A percentile compares a stretch with the other conserved stretches of the same genome.
Conservation (phyloP, 768 basidiomycete genomes). For the Coprinopsis cinerea region DNA sequence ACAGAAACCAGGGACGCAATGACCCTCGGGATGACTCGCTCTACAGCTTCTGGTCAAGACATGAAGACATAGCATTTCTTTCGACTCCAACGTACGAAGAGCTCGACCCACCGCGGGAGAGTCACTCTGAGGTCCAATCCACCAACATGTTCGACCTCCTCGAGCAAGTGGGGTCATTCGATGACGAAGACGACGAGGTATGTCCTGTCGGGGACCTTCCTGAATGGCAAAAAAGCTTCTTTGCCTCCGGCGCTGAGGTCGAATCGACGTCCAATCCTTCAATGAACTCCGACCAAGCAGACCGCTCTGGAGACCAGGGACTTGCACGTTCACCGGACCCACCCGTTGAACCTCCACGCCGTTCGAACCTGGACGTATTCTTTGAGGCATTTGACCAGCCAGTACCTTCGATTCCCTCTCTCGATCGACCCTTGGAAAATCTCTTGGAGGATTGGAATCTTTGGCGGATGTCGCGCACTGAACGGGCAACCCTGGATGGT, state of each 20-base stretch:
- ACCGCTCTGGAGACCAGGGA: background rate
- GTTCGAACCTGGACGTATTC: background rate
- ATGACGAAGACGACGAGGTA: background rate
- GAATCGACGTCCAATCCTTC: background rate
- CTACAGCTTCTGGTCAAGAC: slow-evolving; percentile 49
- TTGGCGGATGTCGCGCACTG: slow-evolving; percentile 49
- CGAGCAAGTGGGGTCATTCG: background rate
- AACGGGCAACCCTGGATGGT: slow-evolving; percentile 38
- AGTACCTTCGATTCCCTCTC: background rate
- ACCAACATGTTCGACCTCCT: slow-evolving; percentile 3
- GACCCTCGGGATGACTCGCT: slow-evolving; percentile 9
- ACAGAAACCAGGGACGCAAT: background rate
- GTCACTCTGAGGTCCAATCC: background rate
- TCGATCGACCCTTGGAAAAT: background rate
- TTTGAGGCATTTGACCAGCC: background rate
- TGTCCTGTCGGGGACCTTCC: background rate
- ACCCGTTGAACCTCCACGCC: background rate
- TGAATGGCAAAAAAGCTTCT: background rate
- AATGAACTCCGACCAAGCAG: background rate
- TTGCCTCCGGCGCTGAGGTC: background rate
- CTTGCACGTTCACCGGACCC: too few relatives aligned
- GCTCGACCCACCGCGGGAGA: background rate
- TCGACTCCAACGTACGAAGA: slow-evolving; percentile 7
- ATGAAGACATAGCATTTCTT: slow-evolving; percentile 44
- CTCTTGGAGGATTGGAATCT: slow-evolving; percentile 21